Evolutionary conservation across 73 alveolate species (phyloP).

Genomic region (Blepharisma japonicum): DNA sequence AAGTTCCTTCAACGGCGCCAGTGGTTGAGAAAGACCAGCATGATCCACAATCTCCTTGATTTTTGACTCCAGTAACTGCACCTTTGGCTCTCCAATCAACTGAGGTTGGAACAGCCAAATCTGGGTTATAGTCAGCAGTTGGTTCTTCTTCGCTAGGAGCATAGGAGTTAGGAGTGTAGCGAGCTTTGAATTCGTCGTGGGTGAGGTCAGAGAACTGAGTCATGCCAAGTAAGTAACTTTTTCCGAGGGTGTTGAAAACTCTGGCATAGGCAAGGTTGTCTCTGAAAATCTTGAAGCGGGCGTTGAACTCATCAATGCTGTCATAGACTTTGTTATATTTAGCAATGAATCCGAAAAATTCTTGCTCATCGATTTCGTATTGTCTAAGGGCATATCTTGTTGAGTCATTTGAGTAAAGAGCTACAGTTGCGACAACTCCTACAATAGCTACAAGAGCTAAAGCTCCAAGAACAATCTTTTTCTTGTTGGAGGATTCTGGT

Average conservation of each 20-base stretch:
- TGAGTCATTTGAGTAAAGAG: too few relatives aligned
- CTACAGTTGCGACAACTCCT: too few relatives aligned
- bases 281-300: constrained; percentile 25
- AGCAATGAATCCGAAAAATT: not conserved
- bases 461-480: too few relatives aligned
- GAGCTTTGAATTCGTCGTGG: constrained; percentile 14
- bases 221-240: not conserved
- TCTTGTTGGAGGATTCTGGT: not conserved
- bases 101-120: constrained; percentile 27
- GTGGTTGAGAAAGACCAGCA: constrained; percentile 90
- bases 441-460: too few relatives aligned
- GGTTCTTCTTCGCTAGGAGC: too few relatives aligned
- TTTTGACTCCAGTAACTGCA: constrained; percentile 60
- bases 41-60: constrained; percentile 82
- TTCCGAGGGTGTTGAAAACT: not conserved
- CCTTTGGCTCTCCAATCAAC: constrained; percentile 75
- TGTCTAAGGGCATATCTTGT: too few relatives aligned
- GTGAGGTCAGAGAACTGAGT: constrained; percentile 5
- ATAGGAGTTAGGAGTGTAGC: not conserved
- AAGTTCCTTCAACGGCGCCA: constrained; percentile 51
- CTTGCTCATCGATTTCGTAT: not conserved
- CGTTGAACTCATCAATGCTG: not conserved
- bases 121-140: not conserved
- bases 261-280: constrained; percentile 16
- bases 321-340: not conserved